Conservation (phyloP, 2,329 filamentous ascomycete species). For the Didymella lethalis region DNA sequence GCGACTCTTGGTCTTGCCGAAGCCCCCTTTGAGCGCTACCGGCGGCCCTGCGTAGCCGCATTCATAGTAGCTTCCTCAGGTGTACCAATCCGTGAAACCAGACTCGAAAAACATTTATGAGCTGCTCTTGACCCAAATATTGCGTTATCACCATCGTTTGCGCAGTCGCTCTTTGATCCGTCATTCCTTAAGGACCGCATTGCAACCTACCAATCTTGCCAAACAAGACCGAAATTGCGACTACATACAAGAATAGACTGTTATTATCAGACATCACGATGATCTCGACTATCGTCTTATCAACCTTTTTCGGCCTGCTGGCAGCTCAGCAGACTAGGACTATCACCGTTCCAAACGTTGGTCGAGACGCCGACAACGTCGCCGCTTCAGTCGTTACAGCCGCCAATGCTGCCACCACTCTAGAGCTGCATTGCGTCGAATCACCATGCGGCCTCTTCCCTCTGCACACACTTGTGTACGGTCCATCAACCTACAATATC, state of each 20-base stretch:
- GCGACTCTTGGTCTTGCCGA: neutral
- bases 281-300: neutral
- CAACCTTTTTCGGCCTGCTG: neutral
- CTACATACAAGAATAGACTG: neutral
- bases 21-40: neutral
- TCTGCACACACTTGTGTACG: neutral
- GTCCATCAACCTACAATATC: neutral
- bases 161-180: neutral
- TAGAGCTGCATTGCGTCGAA: neutral
- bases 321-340: neutral
- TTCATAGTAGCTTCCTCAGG: neutral
- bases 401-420: neutral
- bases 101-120: neutral
- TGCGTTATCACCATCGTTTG: neutral
- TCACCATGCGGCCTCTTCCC: neutral
- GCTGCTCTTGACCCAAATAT: neutral
- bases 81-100: neutral
- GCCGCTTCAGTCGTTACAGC: neutral
- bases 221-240: too few relatives aligned
- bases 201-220: too few relatives aligned
- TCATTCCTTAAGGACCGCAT: neutral
- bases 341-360: neutral
- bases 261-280: neutral
- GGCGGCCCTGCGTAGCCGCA: neutral
- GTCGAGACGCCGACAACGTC: neutral